A percentile compares a stretch with the other conserved stretches of the same genome.
Evolutionary conservation across 306 rosid species (phyloP).

Genomic region (Gillenia trifoliata): DNA sequence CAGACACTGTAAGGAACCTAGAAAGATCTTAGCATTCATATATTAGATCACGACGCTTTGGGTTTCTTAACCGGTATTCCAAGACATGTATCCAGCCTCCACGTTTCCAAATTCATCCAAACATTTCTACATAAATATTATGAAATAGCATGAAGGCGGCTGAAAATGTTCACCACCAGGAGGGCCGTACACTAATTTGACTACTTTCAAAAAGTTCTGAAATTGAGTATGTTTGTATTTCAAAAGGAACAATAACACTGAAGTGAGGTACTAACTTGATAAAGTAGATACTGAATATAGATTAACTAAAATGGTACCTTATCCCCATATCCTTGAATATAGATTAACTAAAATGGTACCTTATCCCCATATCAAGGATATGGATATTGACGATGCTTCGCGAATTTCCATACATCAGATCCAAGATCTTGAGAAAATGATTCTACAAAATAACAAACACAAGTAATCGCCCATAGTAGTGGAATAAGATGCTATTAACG

Average conservation of each 20-base stretch:
- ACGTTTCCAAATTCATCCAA: constrained; percentile 1
- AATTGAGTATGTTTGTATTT: constrained; percentile 3
- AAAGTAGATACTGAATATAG: constrained; percentile 7
- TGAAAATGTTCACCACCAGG: not conserved
- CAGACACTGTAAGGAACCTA: not conserved
- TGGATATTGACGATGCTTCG: constrained; percentile 54
- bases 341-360: constrained; percentile 39
- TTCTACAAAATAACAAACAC: constrained; percentile 39
- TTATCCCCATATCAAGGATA: constrained; percentile 73
- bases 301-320: too few species aligned
- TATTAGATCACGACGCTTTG: not conserved
- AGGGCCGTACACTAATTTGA: not conserved
- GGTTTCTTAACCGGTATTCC: not conserved
- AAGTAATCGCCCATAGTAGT: not conserved
- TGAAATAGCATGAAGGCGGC: not conserved
- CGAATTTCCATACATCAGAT: constrained; percentile 63
- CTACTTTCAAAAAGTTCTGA: not conserved
- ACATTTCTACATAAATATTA: not conserved
- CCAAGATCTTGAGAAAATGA: constrained; percentile 73
- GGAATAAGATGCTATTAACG: not conserved
- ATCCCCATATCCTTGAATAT: too few species aligned
- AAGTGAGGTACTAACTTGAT: constrained; percentile 2
- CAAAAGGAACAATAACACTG: not conserved
- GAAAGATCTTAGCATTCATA: not conserved
- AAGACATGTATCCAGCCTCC: not conserved